Evolutionary conservation across 2,329 filamentous ascomycete genomes (phyloP).

Genomic region (Trichoderma lentiforme): DNA sequence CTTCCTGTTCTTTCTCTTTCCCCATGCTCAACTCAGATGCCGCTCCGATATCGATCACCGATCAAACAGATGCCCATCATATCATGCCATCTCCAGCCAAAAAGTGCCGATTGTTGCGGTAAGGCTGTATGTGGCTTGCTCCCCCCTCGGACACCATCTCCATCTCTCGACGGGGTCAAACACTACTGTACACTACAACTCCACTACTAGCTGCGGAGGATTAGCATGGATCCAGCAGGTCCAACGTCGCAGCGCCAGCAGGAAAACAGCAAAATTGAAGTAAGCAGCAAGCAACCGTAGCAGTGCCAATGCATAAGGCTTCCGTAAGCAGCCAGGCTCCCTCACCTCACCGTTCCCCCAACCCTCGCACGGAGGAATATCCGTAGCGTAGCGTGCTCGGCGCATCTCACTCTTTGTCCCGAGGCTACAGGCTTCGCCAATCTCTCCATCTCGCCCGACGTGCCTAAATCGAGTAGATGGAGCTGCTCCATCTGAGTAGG

Average conservation of each 20-base stretch:
- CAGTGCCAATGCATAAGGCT: neutral
- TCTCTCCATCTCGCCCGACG: neutral
- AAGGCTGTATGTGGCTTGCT: neutral
- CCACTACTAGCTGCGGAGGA: neutral
- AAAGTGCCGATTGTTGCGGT: neutral
- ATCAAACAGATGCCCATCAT: too few species aligned
- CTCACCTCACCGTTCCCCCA: neutral
- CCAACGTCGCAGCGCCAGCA: neutral
- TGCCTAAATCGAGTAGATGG: neutral
- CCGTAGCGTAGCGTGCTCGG: neutral
- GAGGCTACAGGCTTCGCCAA: neutral
- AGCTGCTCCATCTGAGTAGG: neutral
- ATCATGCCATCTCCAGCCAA: neutral
- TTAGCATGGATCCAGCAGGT: neutral
- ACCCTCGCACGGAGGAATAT: neutral
- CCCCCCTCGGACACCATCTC: neutral
- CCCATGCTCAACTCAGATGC: neutral
- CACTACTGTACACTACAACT: neutral
- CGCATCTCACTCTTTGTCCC: neutral
- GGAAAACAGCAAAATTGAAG: neutral
- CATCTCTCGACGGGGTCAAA: neutral
- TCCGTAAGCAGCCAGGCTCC: neutral
- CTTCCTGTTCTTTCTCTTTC: neutral
- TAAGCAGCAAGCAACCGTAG: neutral
- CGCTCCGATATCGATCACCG: too few species aligned